phyloP scores from a whole-genome alignment of 1,139 yeast species.

The Yamadazyma blattariae region DNA sequence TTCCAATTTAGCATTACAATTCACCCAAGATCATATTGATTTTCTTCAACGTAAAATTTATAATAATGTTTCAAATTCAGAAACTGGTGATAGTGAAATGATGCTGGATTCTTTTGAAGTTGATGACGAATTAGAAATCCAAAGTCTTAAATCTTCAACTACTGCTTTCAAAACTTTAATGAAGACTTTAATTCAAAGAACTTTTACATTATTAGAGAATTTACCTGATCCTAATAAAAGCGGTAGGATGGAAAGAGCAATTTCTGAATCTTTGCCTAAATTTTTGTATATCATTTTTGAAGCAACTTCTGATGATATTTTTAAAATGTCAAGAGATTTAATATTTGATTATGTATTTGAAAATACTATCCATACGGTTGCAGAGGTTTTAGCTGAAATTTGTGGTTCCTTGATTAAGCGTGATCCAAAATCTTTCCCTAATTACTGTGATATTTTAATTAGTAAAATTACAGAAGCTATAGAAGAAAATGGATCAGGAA shows the following conservation, averaged over 20 bases:
- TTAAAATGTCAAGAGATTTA: constrained; percentile 48
- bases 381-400: constrained; percentile 67
- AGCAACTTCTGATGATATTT: constrained; percentile 65
- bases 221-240: constrained; percentile 61
- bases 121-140: constrained; percentile 45
- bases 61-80: constrained; percentile 5
- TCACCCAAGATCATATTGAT: constrained; percentile 62
- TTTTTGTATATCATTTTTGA: constrained; percentile 67
- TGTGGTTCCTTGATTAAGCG: constrained; percentile 68
- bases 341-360: constrained; percentile 56
- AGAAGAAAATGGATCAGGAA: constrained; percentile 82
- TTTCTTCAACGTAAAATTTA: constrained; percentile 40
- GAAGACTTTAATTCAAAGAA: constrained; percentile 52
- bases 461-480: constrained; percentile 65
- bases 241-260: constrained; percentile 47
- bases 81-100: constrained; percentile 1
- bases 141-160: constrained; percentile 72
- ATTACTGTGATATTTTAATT: constrained; percentile 44
- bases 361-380: constrained; percentile 62
- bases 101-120: constrained; percentile 15
- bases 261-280: constrained; percentile 60
- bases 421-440: constrained; percentile 49
- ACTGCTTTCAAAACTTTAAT: constrained; percentile 66
- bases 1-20: constrained; percentile 64
- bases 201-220: constrained; percentile 70